Conservation (phyloP, 768 basidiomycete species). For the Cyathus striatus region DNA sequence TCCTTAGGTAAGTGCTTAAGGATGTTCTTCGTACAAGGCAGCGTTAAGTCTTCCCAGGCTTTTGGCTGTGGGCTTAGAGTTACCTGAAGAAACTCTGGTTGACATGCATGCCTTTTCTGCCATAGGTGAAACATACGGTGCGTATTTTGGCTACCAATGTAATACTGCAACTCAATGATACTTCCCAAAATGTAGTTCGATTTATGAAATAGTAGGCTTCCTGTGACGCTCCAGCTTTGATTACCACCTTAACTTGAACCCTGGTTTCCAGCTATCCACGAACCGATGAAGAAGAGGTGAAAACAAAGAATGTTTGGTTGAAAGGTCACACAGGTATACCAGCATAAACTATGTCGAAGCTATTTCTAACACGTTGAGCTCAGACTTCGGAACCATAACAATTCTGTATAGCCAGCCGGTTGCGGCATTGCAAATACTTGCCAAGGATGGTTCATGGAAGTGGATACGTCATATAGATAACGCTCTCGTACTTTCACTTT, state of each 20-base stretch:
- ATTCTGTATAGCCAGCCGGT: slow-evolving; percentile 47
- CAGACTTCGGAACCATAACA: slow-evolving; percentile 40
- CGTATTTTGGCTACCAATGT: neutral
- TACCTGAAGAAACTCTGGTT: slow-evolving; percentile 34
- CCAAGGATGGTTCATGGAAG: slow-evolving; percentile 33
- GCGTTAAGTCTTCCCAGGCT: slow-evolving; percentile 7
- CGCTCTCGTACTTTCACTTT: slow-evolving; percentile 31
- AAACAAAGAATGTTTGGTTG: slow-evolving; percentile 41
- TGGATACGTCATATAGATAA: slow-evolving; percentile 44
- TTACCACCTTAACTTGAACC: neutral
- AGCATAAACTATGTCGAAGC: neutral
- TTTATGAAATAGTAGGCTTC: slow-evolving; percentile 44
- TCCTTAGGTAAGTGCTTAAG: slow-evolving; percentile 19
- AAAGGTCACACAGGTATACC: slow-evolving; percentile 44
- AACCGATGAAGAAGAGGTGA: slow-evolving; percentile 33
- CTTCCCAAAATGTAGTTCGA: slow-evolving; percentile 20
- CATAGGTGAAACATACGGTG: slow-evolving; percentile 11
- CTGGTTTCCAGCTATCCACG: slow-evolving; percentile 34
- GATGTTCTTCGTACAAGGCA: neutral
- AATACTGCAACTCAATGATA: neutral
- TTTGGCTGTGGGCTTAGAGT: slow-evolving; percentile 32
- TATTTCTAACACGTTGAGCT: neutral
- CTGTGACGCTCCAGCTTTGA: neutral
- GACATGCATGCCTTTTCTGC: slow-evolving; percentile 26
- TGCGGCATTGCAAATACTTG: slow-evolving; percentile 38